Percentiles rank a stretch among this genome's conserved stretches.
phyloP scores from a whole-genome alignment of 148 eudicot species.

The Vaccinium myrtillus region DNA sequence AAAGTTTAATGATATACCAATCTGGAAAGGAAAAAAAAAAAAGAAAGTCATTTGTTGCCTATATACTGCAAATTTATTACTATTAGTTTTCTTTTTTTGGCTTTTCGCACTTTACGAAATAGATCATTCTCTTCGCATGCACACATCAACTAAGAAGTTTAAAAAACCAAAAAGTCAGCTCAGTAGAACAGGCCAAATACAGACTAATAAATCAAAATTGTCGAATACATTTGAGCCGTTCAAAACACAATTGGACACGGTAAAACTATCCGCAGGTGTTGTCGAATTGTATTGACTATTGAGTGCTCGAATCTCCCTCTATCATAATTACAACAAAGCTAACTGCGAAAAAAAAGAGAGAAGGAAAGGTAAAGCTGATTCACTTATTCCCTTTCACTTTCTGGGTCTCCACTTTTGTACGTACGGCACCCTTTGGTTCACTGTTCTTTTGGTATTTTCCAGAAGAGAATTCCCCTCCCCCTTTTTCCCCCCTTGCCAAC shows the following conservation, averaged over 20 bases:
- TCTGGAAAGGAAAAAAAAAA: no score
- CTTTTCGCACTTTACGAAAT: no score
- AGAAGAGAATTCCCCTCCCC: background rate
- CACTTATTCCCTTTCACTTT: slow-evolving; percentile 5
- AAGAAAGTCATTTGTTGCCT: background rate
- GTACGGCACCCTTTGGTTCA: background rate
- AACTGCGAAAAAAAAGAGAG: background rate
- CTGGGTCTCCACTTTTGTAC: background rate
- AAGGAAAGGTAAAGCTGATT: background rate
- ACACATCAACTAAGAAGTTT: no score
- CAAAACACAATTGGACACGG: no score
- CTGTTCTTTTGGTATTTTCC: background rate
- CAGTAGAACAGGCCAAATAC: no score
- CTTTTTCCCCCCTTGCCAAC: background rate
- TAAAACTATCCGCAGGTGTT: background rate
- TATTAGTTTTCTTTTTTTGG: no score
- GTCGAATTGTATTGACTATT: background rate
- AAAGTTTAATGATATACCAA: no score
- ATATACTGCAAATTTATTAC: background rate
- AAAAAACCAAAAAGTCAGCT: no score
- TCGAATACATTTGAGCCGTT: no score
- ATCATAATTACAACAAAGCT: background rate
- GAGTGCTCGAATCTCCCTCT: background rate
- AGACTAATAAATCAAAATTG: no score
- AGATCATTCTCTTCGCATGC: no score